Evolutionary conservation across 208 protist species (phyloP), one percentile per base, ranked within the genome.

Genomic region (Borovskyia barvae): DNA sequence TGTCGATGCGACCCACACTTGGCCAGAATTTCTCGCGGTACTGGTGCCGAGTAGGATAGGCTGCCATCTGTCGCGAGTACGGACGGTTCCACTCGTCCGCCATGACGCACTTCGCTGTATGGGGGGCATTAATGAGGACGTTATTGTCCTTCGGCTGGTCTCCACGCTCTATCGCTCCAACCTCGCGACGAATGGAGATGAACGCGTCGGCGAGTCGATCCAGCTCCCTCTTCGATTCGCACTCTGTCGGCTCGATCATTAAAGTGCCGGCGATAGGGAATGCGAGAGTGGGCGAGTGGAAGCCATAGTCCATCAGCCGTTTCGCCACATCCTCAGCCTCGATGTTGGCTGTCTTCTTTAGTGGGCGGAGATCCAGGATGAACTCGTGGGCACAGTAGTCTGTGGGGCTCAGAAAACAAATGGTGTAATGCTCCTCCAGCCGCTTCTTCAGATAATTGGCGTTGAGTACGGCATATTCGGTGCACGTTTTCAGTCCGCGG

Each of bases 191-290:
- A 63, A 99, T 99, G 6, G 63, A 83, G 52, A 99, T 97, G 36
- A 99, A 63, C 22, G 97, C 97, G 47, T 99, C 97, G 25, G 77
- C 84, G 37, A 98, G 88, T 45, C 97, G 78, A 73, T 99, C 97
- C 45, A 99, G 69, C 61, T 98, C 97, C 11, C 30, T 40, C 66
- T 97, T 97, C 9, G 90, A 89, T 83, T 99, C 98, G 29, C 78
- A 92, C 73, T 99, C 98, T 0, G 98, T 99, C 5, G 98, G 98
- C 85, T 99, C 98, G 69, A 99, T 92, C 97, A 99, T 98, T 19
- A 99, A 85, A 2, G 98, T 98, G 42, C 89, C 90, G 15, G 65
- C 56, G 8, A 96, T 65, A 7, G 90, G 93, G 65, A 97, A 97
- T 11, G 90, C 87, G 80, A 99, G 96, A 7, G 98, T 99, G 7